Base-by-base conservation (phyloP, 2,329 filamentous ascomycete species). In the Sclerotiophoma versabilis region DNA sequence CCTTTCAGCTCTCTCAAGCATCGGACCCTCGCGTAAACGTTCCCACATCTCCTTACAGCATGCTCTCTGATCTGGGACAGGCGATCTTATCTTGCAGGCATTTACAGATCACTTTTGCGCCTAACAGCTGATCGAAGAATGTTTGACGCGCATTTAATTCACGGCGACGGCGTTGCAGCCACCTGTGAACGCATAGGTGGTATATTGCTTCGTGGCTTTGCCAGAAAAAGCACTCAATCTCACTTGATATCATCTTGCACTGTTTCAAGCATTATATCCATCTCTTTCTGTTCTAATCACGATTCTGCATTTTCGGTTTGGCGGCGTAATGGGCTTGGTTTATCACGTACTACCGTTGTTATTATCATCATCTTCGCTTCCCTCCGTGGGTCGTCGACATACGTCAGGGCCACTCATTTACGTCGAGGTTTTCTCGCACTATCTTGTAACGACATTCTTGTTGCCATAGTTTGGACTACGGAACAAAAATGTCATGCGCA, bases 351-450 rank as follows among this genome's bases (percentile, higher is more conserved):
- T 6, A 34, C n/a, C 17, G 2, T 5, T 37, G 14, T 26, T 15
- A 44, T 26, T 25, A 14, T 26, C 23, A 34, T 19, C 22, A 26
- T 37, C 30, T 41, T 55, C 52, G 22, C 41, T 32, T 20, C 29
- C 33, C 23, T 42, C 30, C 3, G 3, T 4, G 19, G 46, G 27
- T 12, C 26, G 41, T 38, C n/a, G 52, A 58, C 43, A 49, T 33
- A 46, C 47, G 60, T 44, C 60, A 64, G 60, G 62, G 60, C 58
- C 60, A 57, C 47, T 64, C 62, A 25, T 62, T 63, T 54, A n/a
- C 17, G 17, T 17, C 26, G 4, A 25, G 12, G 8, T 26, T 30
- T 30, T 9, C 19, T 26, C 4, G 26, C 14, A 33, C 39, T 17
- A 12, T 25, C 15, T 11, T 20, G 2, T 1, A 19, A 29, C 11